A percentile compares a stretch with the other conserved stretches of the same genome.
Conservation (phyloP, 140 eudicot genomes). For the Erigeron philadelphicus region DNA sequence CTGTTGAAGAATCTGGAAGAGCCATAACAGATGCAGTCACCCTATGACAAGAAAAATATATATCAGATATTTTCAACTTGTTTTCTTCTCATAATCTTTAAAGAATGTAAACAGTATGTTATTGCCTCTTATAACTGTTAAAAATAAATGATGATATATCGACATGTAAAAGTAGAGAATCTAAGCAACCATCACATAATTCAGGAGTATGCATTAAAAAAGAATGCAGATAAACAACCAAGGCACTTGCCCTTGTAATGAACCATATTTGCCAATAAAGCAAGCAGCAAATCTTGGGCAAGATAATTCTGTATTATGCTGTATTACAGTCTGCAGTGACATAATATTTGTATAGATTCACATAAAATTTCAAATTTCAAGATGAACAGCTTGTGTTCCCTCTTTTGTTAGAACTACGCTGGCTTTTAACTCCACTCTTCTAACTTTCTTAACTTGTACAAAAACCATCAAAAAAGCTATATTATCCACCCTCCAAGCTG, state of each 20-base stretch:
- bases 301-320: background rate
- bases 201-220: background rate
- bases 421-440: background rate
- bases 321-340: background rate
- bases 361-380: too few relatives aligned
- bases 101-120: background rate
- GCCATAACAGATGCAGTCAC: conserved; percentile 64
- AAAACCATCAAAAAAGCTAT: background rate
- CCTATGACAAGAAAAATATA: conserved; percentile 33
- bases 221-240: background rate
- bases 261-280: background rate
- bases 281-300: background rate
- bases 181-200: background rate
- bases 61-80: background rate
- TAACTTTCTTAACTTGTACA: background rate
- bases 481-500: too few relatives aligned
- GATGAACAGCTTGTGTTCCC: too few relatives aligned
- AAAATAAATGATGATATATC: background rate
- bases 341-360: background rate
- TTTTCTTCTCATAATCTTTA: background rate
- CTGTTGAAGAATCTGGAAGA: conserved; percentile 64
- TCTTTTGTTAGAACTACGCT: too few relatives aligned
- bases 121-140: background rate
- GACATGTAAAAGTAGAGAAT: background rate
- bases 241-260: background rate